Percentiles rank a stretch among this genome's conserved stretches.
Evolutionary conservation across 257 asterid species (phyloP).

Genomic region (Solanum paucissectum): DNA sequence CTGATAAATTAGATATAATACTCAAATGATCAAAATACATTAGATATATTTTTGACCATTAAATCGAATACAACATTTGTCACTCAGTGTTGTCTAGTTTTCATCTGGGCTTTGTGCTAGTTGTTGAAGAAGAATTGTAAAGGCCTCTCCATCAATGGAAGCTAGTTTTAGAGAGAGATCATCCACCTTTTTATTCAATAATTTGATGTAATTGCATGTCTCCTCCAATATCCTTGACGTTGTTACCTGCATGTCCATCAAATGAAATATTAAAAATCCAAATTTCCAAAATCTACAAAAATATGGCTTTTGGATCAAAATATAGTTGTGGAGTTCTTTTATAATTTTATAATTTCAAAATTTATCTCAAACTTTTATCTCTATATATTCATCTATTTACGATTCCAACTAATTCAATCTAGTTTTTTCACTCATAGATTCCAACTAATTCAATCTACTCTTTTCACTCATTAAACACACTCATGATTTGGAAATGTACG

Average conservation of each 20-base stretch:
- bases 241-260: neutral
- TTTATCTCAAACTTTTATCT: neutral
- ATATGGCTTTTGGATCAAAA: neutral
- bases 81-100: neutral
- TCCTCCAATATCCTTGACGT: neutral
- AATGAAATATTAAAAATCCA: neutral
- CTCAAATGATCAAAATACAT: neutral
- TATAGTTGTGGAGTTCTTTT: neutral
- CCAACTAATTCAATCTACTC: too few species aligned
- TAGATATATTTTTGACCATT: neutral
- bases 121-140: neutral
- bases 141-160: neutral
- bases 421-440: too few species aligned
- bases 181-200: neutral
- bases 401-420: neutral
- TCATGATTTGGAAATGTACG: neutral
- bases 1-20: too few species aligned
- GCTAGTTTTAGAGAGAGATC: neutral
- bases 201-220: neutral
- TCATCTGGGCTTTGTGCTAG: neutral
- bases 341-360: too few species aligned
- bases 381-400: neutral
- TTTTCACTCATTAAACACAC: neutral
- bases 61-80: neutral
- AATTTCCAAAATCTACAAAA: neutral